Evolutionary conservation across 108 stramenopile species (phyloP).

Genomic region (Cyclotella kingstonii): DNA sequence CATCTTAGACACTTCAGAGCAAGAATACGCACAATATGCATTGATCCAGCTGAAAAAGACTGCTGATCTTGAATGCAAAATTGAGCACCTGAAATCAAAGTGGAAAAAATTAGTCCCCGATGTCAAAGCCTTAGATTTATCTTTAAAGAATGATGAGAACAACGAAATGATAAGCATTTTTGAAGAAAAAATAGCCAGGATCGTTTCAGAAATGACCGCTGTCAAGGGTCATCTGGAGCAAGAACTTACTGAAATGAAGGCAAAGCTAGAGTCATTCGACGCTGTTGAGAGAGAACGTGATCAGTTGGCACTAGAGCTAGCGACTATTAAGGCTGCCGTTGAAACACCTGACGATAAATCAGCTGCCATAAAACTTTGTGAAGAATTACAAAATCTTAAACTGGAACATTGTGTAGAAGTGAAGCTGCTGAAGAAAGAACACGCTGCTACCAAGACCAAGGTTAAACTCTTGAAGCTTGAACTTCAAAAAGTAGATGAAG

Average conservation of each 20-base stretch:
- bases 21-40: too few species aligned
- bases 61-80: too few species aligned
- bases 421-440: conserved; percentile 11
- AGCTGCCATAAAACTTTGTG: conserved; percentile 1
- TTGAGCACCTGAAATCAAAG: too few species aligned
- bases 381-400: conserved; percentile 10
- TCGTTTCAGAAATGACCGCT: not conserved
- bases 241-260: not conserved
- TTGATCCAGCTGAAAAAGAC: too few species aligned
- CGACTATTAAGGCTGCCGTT: not conserved
- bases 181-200: too few species aligned
- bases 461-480: conserved; percentile 12
- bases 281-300: conserved; percentile 1
- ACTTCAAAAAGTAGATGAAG: conserved; percentile 1
- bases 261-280: not conserved
- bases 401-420: conserved; percentile 11
- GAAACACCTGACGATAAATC: conserved; percentile 4
- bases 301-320: conserved; percentile 4
- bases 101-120: too few species aligned
- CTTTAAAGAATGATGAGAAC: too few species aligned
- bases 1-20: too few species aligned
- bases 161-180: too few species aligned
- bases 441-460: conserved; percentile 15
- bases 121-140: too few species aligned
- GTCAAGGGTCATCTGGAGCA: not conserved